Base-by-base conservation (phyloP, 1,284 basidiomycete genomes). In the Chondrostereum purpureum region DNA sequence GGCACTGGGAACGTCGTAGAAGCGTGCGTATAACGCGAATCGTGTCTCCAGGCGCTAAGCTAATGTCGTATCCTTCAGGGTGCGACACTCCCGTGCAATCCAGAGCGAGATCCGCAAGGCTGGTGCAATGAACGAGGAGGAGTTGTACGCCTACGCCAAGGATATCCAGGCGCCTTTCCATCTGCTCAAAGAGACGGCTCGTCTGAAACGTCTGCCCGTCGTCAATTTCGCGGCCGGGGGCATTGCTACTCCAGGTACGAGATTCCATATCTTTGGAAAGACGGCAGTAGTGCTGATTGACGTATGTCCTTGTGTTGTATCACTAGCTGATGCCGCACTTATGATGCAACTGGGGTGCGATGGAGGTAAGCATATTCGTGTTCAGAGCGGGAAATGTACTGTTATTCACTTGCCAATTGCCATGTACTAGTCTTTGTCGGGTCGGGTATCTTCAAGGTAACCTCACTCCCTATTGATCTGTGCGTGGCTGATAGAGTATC, bases 261-360 rank as follows among this genome's bases (percentile, higher is more conserved):
- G 31, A 33, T 14, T 20, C 16, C 17, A n/a, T 5, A 33, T 38
- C 24, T 37, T 37, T 37, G 20, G 16, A 12, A 13, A 38, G n/a
- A 14, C 12, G 36, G 12, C 34, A 39, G 44, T 31, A n/a, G 27
- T 31, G 27, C n/a, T 8, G 8, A 8, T n/a, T 31, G 27, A 31
- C 8, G 8, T 8, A n/a, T 8, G 8, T 31, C 27, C n/a, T 31
- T 31, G 8, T n/a, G 27, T 31, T 31, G 23, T 23, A 18, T 4
- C 5, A 14, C 27, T 52, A 87, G 88, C 93, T 53, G 95, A 99
- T 64, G 96, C 95, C 17, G 96, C 96, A 3, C 69, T 99, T 53
- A 97, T 99, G 95, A 99, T 99, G 95, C 94, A 98, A 63, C 80
- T 99, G 31, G 94, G 95, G 41, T 94, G 92, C 64, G 95, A 99